These are phyloP conservation scores for Pseudogymnoascus verrucosus DNA, from an alignment of 2,329 filamentous ascomycete species.

Conservation along the genomic window DNA sequence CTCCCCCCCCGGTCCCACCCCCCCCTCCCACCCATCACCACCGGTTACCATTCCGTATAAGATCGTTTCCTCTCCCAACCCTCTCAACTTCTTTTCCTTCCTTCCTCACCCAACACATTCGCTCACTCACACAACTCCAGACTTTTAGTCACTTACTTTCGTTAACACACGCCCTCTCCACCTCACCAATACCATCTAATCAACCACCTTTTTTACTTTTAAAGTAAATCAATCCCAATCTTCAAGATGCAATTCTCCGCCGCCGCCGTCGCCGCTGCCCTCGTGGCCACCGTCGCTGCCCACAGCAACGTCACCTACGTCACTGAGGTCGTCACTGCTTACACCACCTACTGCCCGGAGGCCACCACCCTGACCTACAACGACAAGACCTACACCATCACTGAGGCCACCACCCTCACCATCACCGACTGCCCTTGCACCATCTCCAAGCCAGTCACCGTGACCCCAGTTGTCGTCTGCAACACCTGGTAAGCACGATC, in stretches of 20 bases:
- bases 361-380: conserved; percentile 40
- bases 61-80: not conserved
- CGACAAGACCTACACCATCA: conserved; percentile 42
- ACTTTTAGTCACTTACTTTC: conserved; percentile 13
- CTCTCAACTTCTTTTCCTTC: not conserved
- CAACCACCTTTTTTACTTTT: not conserved
- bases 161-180: conserved; percentile 1
- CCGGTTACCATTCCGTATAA: conserved; percentile 7
- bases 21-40: not conserved
- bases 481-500: conserved; percentile 47
- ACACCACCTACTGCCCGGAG: conserved; percentile 44
- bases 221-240: conserved; percentile 9
- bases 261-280: conserved; percentile 19
- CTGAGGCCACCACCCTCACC: conserved; percentile 56
- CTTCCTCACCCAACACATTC: conserved; percentile 11
- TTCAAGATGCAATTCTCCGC: conserved; percentile 22
- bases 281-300: conserved; percentile 17
- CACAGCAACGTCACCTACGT: conserved; percentile 18
- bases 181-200: not conserved
- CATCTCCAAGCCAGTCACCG: conserved; percentile 49
- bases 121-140: not conserved
- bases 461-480: conserved; percentile 45
- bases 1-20: not conserved
- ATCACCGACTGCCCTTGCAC: conserved; percentile 68
- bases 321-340: conserved; percentile 38